phyloP scores from a whole-genome alignment of 2,329 filamentous ascomycete genomes.

The Chrysoporthe cubensis region DNA sequence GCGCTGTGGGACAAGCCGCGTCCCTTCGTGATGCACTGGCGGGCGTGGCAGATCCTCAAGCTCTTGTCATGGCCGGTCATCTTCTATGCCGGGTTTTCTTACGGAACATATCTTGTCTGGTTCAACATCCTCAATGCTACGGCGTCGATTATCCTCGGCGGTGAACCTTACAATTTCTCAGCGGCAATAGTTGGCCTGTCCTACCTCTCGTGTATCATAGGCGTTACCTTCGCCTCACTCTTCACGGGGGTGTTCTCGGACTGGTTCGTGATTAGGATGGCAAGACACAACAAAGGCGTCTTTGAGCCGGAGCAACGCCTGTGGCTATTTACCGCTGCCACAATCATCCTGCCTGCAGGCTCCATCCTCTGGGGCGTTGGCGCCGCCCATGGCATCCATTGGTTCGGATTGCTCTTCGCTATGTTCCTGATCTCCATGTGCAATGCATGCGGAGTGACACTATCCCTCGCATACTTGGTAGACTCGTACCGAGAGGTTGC shows the following conservation, averaged over 20 bases:
- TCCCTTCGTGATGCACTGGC: conserved; percentile 44
- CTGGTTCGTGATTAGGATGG: conserved; percentile 37
- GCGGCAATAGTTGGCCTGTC: conserved; percentile 36
- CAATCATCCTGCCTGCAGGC: conserved; percentile 47
- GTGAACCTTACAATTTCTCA: conserved; percentile 37
- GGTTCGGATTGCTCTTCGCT: conserved; percentile 50
- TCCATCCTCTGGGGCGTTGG: conserved; percentile 56
- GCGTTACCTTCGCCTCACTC: conserved; percentile 32
- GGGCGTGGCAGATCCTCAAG: conserved; percentile 39
- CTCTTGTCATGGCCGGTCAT: conserved; percentile 47
- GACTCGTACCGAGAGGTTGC: conserved; percentile 52
- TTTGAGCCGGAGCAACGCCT: conserved; percentile 40
- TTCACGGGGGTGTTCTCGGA: conserved; percentile 39
- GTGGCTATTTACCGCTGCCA: conserved; percentile 38
- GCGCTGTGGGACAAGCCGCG: conserved; percentile 36
- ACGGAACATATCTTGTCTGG: conserved; percentile 40
- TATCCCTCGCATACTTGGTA: conserved; percentile 51
- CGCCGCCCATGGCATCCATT: conserved; percentile 50
- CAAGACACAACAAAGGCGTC: conserved; percentile 38
- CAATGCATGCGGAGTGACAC: conserved; percentile 47
- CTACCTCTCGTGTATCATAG: conserved; percentile 37
- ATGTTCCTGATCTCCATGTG: conserved; percentile 50
- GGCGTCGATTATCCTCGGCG: conserved; percentile 40
- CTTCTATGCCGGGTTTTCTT: conserved; percentile 43
- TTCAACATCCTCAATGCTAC: conserved; percentile 43